Conservation (phyloP, 179 eudicot species). For the Sideroxylon spinosum region DNA sequence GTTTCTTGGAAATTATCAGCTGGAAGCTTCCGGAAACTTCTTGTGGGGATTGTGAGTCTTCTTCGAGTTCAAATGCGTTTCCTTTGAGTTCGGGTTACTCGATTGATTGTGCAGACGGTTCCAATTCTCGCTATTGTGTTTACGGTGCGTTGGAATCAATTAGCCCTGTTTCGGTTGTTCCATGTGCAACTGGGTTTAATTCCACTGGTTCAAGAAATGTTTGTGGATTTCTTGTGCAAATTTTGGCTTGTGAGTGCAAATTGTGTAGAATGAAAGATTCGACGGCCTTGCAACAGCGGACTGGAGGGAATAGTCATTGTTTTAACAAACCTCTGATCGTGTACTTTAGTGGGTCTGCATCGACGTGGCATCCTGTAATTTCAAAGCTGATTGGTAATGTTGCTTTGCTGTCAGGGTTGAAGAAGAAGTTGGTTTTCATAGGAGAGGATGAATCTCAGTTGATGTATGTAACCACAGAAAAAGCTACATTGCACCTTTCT, state of each 20-base stretch:
- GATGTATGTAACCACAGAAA: constrained; percentile 55
- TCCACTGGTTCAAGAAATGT: constrained; percentile 20
- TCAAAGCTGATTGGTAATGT: constrained; percentile 43
- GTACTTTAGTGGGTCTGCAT: constrained; percentile 54
- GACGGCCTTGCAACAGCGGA: constrained; percentile 10
- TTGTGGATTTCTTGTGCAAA: constrained; percentile 53
- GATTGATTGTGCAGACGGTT: constrained; percentile 18
- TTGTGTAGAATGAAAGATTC: constrained; percentile 32
- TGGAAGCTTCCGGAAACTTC: constrained; percentile 42
- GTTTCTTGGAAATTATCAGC: constrained; percentile 61
- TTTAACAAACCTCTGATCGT: constrained; percentile 36
- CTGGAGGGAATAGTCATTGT: constrained; percentile 28
- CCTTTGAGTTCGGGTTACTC: constrained; percentile 25
- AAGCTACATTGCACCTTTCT: constrained; percentile 27
- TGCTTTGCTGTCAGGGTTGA: constrained; percentile 45
- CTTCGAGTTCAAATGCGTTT: constrained; percentile 21
- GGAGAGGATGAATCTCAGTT: constrained; percentile 50
- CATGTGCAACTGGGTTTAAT: constrained; percentile 30
- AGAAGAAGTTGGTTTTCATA: constrained; percentile 64
- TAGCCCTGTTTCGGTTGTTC: constrained; percentile 59
- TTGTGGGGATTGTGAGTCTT: not conserved
- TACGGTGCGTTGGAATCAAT: constrained; percentile 51
- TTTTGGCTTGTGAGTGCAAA: constrained; percentile 52
- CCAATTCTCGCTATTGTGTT: constrained; percentile 32
- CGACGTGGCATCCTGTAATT: constrained; percentile 64